These are phyloP conservation scores for Lachnellula willkommii DNA, from an alignment of 2,329 filamentous ascomycete species.

Conservation along the genomic window DNA sequence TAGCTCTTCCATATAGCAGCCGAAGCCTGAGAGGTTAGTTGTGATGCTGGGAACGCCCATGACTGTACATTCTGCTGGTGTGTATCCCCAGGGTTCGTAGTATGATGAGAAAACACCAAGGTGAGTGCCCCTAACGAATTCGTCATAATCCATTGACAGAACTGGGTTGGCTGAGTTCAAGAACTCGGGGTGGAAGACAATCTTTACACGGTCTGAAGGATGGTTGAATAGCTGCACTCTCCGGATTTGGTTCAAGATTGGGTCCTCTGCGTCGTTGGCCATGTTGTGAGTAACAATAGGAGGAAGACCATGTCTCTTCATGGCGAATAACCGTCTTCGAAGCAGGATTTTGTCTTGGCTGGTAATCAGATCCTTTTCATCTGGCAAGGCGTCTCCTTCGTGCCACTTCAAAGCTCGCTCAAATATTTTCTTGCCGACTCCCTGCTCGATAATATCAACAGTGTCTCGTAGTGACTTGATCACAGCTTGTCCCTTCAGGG, in stretches of 20 bases:
- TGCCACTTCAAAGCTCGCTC: conserved; percentile 94
- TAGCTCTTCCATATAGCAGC: conserved; percentile 98
- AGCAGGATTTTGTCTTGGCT: conserved; percentile 88
- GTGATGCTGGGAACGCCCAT: conserved; percentile 99
- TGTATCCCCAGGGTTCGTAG: conserved; percentile 99
- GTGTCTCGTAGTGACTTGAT: conserved; percentile 95
- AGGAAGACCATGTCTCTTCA: conserved; percentile 86
- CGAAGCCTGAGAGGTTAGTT: conserved; percentile 94
- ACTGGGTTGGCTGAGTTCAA: conserved; percentile 93
- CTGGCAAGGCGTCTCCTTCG: conserved; percentile 86
- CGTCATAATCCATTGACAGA: conserved; percentile 92
- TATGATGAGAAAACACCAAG: conserved; percentile 94
- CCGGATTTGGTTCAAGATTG: conserved; percentile 90
- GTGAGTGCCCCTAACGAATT: conserved; percentile 96
- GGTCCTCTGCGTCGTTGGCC: conserved; percentile 88
- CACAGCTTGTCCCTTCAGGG: conserved; percentile 92
- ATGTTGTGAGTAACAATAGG: conserved; percentile 99
- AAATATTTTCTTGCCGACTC: conserved; percentile 89
- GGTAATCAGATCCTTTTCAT: conserved; percentile 94
- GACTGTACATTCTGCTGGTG: conserved; percentile 94
- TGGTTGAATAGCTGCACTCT: conserved; percentile 97
- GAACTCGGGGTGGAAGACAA: conserved; percentile 98
- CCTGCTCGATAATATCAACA: conserved; percentile 84
- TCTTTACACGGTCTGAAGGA: conserved; percentile 89
- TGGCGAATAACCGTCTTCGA: conserved; percentile 85